These are phyloP conservation scores for Paracorniculantispora psalliotae DNA, from an alignment of 2,329 filamentous ascomycete species.

Conservation along the genomic window DNA sequence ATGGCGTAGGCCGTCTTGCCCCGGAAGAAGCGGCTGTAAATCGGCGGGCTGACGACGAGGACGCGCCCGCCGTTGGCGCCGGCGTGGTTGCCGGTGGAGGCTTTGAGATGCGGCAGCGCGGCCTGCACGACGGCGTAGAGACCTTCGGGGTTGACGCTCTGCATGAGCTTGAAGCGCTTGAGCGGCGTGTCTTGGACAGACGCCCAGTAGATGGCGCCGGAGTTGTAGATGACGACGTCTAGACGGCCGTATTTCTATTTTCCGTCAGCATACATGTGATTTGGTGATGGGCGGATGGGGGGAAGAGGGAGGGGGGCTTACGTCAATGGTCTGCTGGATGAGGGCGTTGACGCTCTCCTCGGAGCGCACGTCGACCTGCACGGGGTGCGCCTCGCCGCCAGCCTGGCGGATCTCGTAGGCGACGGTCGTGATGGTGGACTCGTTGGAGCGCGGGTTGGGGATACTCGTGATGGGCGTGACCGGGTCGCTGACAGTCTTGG, in stretches of 20 bases:
- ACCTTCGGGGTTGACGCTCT: constrained; percentile 68
- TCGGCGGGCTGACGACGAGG: constrained; percentile 76
- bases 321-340: constrained; percentile 50
- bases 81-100: constrained; percentile 16
- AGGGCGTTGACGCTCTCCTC: constrained; percentile 56
- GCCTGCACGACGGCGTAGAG: constrained; percentile 70
- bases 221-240: constrained; percentile 77
- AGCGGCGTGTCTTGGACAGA: constrained; percentile 67
- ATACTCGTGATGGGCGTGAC: constrained; percentile 55
- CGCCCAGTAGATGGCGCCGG: constrained; percentile 81
- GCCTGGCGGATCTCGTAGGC: constrained; percentile 64
- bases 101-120: constrained; percentile 57
- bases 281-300: not conserved
- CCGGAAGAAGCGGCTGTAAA: constrained; percentile 78
- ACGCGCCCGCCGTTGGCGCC: constrained; percentile 54
- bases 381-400: constrained; percentile 59
- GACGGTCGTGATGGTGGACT: constrained; percentile 78
- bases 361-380: constrained; percentile 66
- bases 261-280: not conserved
- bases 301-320: constrained; percentile 10
- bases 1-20: constrained; percentile 82
- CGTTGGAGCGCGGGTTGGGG: constrained; percentile 68
- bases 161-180: constrained; percentile 75
- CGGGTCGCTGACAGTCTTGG: constrained; percentile 68
- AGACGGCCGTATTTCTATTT: constrained; percentile 53